A percentile compares a stretch with the other conserved stretches of the same genome.
Evolutionary conservation across 306 rosid species (phyloP).

Genomic region (Rosa lucieae): DNA sequence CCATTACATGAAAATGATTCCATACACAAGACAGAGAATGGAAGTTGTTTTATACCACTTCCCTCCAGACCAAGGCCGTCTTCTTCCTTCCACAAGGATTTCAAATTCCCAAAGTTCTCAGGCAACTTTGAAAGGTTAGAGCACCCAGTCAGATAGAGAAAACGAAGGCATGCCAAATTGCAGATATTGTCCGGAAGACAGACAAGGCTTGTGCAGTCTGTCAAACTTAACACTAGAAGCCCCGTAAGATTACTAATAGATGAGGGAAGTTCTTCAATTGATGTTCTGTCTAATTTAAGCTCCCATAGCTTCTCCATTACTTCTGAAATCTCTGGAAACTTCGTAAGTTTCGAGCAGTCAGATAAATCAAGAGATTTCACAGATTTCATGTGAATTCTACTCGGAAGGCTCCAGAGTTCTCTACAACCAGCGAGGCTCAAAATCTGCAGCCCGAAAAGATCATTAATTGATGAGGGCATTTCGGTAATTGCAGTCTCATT

Average conservation of each 20-base stretch:
- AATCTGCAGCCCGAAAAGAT: not conserved
- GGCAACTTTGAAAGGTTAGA: not conserved
- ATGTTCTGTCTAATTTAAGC: not conserved
- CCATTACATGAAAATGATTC: not conserved
- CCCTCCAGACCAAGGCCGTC: no score
- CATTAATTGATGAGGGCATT: not conserved
- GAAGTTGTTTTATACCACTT: not conserved
- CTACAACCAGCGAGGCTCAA: not conserved
- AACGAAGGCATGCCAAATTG: not conserved
- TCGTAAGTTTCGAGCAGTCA: not conserved
- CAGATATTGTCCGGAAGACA: not conserved
- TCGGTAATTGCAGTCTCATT: not conserved
- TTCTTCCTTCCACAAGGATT: no score
- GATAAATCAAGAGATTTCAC: no score
- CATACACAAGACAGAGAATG: not conserved
- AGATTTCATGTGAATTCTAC: no score
- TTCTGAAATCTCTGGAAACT: not conserved
- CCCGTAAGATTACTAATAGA: not conserved
- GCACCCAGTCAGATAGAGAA: not conserved
- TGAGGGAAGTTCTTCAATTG: not conserved
- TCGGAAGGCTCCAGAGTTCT: no score
- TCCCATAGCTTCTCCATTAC: accelerated
- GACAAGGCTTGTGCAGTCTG: not conserved
- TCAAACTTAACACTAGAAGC: not conserved
- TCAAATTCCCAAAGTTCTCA: not conserved